phyloP scores from a whole-genome alignment of 108 stramenopile species.

The Mayamaea pseudoterrestris region DNA sequence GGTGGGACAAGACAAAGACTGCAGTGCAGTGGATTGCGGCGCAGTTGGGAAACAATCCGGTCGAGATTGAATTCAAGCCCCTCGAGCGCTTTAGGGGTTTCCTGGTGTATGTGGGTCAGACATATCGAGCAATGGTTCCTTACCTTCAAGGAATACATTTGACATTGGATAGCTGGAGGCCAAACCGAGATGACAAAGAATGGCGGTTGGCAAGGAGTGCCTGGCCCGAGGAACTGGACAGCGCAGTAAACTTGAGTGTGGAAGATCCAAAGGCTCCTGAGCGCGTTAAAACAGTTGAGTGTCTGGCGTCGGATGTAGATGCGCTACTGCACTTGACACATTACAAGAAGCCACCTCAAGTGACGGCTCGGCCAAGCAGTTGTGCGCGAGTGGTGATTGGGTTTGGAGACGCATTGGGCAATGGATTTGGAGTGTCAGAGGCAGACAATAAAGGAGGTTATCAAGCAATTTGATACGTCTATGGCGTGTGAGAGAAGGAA shows the following conservation, averaged over 20 bases:
- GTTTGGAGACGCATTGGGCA: slow-evolving; percentile 37
- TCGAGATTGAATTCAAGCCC: slow-evolving; percentile 1
- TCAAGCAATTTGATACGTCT: slow-evolving; percentile 5
- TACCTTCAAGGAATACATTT: slow-evolving; percentile 40
- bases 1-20: slow-evolving; percentile 13
- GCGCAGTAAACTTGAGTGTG: no score
- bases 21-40: not conserved
- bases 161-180: slow-evolving; percentile 22
- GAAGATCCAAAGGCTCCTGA: no score
- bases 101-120: slow-evolving; percentile 23
- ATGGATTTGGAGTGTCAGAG: slow-evolving; percentile 14
- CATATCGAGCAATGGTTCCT: slow-evolving; percentile 20
- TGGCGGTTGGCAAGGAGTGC: no score
- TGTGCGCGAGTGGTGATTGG: slow-evolving; percentile 23
- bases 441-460: not conserved
- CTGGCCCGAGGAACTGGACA: no score
- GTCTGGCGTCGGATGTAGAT: no score
- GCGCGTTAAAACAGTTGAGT: no score
- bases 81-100: slow-evolving; percentile 20
- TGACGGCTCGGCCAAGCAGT: no score
- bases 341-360: no score
- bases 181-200: slow-evolving; percentile 24
- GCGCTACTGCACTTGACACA: no score
- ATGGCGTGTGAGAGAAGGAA: slow-evolving; percentile 4
- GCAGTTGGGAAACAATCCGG: no score